Percentiles rank a stretch among this genome's conserved stretches.
Evolutionary conservation across 495 filamentous ascomycete species (phyloP).

Genomic region (Penicillium pancosmium): DNA sequence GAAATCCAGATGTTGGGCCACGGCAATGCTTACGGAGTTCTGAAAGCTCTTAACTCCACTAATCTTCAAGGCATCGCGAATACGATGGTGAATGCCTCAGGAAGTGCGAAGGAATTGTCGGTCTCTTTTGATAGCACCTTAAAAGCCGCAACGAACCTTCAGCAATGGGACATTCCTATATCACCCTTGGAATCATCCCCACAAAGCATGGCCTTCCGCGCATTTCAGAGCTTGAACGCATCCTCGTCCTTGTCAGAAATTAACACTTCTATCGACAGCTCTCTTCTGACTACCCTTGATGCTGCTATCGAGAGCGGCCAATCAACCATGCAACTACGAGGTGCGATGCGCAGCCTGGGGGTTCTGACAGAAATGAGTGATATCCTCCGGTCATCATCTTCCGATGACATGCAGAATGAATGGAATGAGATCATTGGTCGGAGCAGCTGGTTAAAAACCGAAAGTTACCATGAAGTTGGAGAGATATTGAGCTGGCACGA

Average conservation of each 20-base stretch:
- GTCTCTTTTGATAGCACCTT: conserved; percentile 69
- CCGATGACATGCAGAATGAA: conserved; percentile 61
- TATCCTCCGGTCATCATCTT: conserved; percentile 60
- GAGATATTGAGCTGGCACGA: conserved; percentile 81
- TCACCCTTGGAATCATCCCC: conserved; percentile 62
- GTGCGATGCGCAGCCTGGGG: conserved; percentile 70
- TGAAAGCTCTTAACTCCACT: conserved; percentile 48
- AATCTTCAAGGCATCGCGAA: conserved; percentile 53
- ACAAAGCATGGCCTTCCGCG: conserved; percentile 71
- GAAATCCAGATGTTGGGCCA: conserved; percentile 64
- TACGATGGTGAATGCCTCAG: conserved; percentile 41
- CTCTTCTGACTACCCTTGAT: conserved; percentile 65
- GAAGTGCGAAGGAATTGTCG: conserved; percentile 30
- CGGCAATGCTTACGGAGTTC: conserved; percentile 43
- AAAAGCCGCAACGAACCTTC: conserved; percentile 79
- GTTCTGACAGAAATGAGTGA: conserved; percentile 82
- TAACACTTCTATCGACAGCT: conserved; percentile 57
- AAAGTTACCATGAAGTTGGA: conserved; percentile 76
- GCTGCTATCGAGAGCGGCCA: conserved; percentile 56
- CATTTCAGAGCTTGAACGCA: conserved; percentile 77
- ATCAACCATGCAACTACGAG: conserved; percentile 62
- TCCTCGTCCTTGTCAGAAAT: conserved; percentile 57
- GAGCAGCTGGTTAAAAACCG: conserved; percentile 76
- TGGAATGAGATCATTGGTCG: conserved; percentile 65
- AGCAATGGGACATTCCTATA: conserved; percentile 89